Evolutionary conservation across 306 rosid species (phyloP).

Genomic region (Geum urbanum): DNA sequence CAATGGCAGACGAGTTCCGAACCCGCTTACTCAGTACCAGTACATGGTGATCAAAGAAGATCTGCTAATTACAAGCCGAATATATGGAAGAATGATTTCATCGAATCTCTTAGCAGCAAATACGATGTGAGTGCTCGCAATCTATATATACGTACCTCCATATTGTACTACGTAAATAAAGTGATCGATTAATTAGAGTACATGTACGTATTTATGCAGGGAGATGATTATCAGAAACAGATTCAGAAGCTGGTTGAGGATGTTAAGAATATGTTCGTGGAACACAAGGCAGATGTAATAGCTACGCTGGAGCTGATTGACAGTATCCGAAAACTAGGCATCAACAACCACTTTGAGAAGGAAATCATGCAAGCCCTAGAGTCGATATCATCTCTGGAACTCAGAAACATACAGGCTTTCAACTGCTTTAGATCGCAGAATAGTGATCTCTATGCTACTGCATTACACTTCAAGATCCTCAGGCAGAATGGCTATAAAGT

Average conservation of each 20-base stretch:
- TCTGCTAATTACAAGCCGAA: slow-evolving; percentile 56
- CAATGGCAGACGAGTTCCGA: background rate
- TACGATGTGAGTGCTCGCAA: slow-evolving; percentile 34
- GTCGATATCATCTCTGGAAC: no score
- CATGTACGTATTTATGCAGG: slow-evolving; percentile 23
- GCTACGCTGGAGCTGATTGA: slow-evolving; percentile 38
- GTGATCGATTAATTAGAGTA: background rate
- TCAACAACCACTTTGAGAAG: slow-evolving; percentile 34
- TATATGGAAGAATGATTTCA: slow-evolving; percentile 45
- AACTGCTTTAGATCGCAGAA: background rate
- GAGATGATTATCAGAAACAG: slow-evolving; percentile 20
- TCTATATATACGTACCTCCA: background rate
- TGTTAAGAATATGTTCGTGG: slow-evolving; percentile 22
- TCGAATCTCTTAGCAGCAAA: slow-evolving; percentile 38
- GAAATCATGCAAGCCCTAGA: slow-evolving; percentile 41
- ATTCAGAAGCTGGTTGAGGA: slow-evolving; percentile 24
- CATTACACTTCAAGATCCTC: slow-evolving; percentile 46
- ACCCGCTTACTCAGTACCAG: background rate
- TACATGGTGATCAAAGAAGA: slow-evolving; percentile 34
- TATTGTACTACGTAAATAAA: no score
- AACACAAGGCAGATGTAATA: slow-evolving; percentile 5
- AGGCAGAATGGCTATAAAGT: slow-evolving; percentile 46
- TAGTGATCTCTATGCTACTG: slow-evolving; percentile 29
- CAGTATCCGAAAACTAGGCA: slow-evolving; percentile 42
- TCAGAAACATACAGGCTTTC: slow-evolving; percentile 4